These are phyloP conservation scores for Volvariella volvacea DNA, from an alignment of 1,284 basidiomycete genomes.

Conservation along the genomic window DNA sequence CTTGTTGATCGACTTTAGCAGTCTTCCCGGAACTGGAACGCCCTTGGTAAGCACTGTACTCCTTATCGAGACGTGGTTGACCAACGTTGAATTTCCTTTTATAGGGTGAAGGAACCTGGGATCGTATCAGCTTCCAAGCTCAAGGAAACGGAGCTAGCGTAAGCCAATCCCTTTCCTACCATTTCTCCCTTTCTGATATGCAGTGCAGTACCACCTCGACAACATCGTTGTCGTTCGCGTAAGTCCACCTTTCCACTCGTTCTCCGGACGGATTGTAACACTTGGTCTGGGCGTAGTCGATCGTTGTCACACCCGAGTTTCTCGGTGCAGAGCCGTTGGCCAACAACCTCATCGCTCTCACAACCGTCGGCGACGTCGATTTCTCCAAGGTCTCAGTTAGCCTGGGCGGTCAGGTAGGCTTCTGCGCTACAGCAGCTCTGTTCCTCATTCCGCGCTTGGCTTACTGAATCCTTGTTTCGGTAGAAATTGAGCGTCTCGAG, in stretches of 20 bases:
- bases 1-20: constrained; percentile 35
- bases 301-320: constrained; percentile 36
- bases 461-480: background rate
- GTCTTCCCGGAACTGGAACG: constrained; percentile 34
- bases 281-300: constrained; percentile 19
- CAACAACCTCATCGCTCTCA: constrained; percentile 38
- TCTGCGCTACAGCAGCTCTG: too few relatives aligned
- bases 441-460: background rate
- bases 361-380: constrained; percentile 37
- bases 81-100: constrained; percentile 1
- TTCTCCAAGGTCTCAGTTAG: constrained; percentile 28
- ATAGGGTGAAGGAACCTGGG: constrained; percentile 35
- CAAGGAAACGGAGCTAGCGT: constrained; percentile 34
- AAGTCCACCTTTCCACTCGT: constrained; percentile 11
- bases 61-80: background rate
- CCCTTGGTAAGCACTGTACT: constrained; percentile 20
- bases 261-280: background rate
- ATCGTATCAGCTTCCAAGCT: constrained; percentile 42
- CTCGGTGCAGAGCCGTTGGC: constrained; percentile 42
- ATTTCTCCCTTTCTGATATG: too few relatives aligned
- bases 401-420: constrained; percentile 30
- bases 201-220: constrained; percentile 36
- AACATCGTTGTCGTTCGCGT: constrained; percentile 38
- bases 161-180: constrained; percentile 12
- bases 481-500: constrained; percentile 27